These are phyloP conservation scores for Pichia phayaonensis DNA, from an alignment of 805 yeast species.

Conservation along the genomic window DNA sequence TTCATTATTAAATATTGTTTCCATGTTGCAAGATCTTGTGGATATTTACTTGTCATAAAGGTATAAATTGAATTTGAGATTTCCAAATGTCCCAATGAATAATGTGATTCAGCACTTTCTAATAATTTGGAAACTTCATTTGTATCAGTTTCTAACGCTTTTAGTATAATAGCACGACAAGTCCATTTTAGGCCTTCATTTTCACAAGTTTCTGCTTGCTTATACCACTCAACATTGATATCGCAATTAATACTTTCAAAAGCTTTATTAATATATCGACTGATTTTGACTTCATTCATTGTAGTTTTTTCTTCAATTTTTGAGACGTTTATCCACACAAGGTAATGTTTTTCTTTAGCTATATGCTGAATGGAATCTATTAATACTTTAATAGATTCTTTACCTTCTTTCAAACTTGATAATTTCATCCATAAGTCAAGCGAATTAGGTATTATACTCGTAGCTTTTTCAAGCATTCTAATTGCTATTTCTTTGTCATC, in stretches of 20 bases:
- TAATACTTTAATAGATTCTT: conserved; percentile 46
- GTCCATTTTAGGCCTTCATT: conserved; percentile 37
- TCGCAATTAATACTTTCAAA: conserved; percentile 23
- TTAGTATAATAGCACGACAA: conserved; percentile 45
- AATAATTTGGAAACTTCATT: not conserved
- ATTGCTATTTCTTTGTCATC: conserved; percentile 38
- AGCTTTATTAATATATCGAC: conserved; percentile 43
- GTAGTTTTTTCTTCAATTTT: conserved; percentile 53
- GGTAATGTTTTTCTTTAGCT: conserved; percentile 30
- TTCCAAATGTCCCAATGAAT: conserved; percentile 17
- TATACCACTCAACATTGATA: conserved; percentile 43
- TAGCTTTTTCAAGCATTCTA: conserved; percentile 55
- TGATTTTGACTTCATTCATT: conserved; percentile 37
- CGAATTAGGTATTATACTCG: conserved; percentile 58
- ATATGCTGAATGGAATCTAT: conserved; percentile 53
- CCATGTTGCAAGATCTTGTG: conserved; percentile 45
- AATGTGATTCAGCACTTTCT: conserved; percentile 29
- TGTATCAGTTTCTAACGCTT: conserved; percentile 10
- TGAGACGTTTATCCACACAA: conserved; percentile 65
- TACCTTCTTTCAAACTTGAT: conserved; percentile 36
- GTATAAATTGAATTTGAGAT: conserved; percentile 43
- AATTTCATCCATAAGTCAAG: conserved; percentile 60
- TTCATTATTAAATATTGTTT: conserved; percentile 33
- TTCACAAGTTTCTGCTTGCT: conserved; percentile 49
- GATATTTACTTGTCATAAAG: conserved; percentile 38